Evolutionary conservation across 371 early-diverging fungal species (phyloP).

Genomic region (Circinella minor): DNA sequence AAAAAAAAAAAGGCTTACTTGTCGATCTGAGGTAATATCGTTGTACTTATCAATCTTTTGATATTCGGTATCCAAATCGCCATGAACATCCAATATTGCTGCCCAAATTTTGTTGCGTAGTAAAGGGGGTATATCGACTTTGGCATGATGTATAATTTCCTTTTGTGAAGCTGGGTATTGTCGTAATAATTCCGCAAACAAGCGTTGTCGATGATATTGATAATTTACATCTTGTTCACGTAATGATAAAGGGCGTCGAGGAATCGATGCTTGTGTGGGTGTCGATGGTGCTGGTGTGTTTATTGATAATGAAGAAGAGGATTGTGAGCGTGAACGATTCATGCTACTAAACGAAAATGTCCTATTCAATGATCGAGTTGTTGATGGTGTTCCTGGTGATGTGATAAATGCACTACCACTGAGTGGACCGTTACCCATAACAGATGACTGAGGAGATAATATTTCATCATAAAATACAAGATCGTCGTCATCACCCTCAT

Average conservation of each 20-base stretch:
- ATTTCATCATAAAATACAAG: conserved; percentile 39
- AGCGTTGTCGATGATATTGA: conserved; percentile 64
- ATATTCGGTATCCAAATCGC: conserved; percentile 65
- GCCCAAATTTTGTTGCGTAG: conserved; percentile 83
- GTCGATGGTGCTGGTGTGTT: conserved; percentile 34
- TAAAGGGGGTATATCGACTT: conserved; percentile 76
- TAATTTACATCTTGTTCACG: conserved; percentile 76
- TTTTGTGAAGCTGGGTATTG: conserved; percentile 73
- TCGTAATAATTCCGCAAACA: conserved; percentile 67
- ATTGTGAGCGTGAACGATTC: conserved; percentile 43
- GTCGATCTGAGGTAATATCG: conserved; percentile 58
- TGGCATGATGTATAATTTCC: conserved; percentile 73
- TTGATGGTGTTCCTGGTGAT: conserved; percentile 39
- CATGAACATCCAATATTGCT: conserved; percentile 70
- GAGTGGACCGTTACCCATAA: conserved; percentile 16
- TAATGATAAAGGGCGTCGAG: conserved; percentile 54
- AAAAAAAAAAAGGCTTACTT: conserved; percentile 34
- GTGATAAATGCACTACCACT: conserved; percentile 14
- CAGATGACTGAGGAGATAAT: background rate
- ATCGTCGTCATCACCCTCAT: conserved; percentile 28
- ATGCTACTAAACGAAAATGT: conserved; percentile 27
- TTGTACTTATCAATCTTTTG: conserved; percentile 62
- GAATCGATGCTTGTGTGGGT: conserved; percentile 23
- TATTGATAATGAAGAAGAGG: conserved; percentile 37
- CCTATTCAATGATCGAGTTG: conserved; percentile 27